Percentiles rank a stretch among this genome's conserved stretches.
phyloP scores from a whole-genome alignment of 129 eudicot genomes.

The Erigeron canadensis region DNA sequence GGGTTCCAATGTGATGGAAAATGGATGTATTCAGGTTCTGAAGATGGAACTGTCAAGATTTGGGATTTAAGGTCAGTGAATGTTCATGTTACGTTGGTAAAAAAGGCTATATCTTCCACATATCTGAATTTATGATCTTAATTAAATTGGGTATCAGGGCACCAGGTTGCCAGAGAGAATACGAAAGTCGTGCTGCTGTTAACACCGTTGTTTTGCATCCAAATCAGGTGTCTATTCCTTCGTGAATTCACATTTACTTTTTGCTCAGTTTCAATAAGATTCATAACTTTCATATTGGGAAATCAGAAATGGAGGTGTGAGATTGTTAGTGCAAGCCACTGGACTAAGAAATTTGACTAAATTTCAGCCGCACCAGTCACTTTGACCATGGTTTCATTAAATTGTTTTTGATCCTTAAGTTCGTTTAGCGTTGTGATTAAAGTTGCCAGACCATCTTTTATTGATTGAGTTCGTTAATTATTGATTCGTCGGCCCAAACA shows the following conservation, averaged over 20 bases:
- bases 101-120: not conserved
- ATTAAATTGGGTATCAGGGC: conserved; percentile 49
- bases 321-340: not conserved
- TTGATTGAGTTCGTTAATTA: not conserved
- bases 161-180: conserved; percentile 97
- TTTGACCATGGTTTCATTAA: not conserved
- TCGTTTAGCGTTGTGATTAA: not conserved
- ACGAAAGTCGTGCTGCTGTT: conserved; percentile 99
- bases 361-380: not conserved
- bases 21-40: conserved; percentile 99
- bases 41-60: conserved; percentile 96
- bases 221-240: conserved; percentile 66
- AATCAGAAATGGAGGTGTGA: no score
- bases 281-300: not conserved
- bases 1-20: conserved; percentile 94
- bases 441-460: not conserved
- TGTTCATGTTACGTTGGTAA: not conserved
- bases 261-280: not conserved
- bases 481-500: not conserved
- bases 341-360: not conserved
- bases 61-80: conserved; percentile 89
- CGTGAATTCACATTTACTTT: not conserved
- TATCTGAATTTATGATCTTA: conserved; percentile 5
- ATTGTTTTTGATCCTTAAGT: not conserved
- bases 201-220: conserved; percentile 99